Evolutionary conservation across 2,329 filamentous ascomycete genomes (phyloP).

Genomic region (Fusarium drepaniforme): DNA sequence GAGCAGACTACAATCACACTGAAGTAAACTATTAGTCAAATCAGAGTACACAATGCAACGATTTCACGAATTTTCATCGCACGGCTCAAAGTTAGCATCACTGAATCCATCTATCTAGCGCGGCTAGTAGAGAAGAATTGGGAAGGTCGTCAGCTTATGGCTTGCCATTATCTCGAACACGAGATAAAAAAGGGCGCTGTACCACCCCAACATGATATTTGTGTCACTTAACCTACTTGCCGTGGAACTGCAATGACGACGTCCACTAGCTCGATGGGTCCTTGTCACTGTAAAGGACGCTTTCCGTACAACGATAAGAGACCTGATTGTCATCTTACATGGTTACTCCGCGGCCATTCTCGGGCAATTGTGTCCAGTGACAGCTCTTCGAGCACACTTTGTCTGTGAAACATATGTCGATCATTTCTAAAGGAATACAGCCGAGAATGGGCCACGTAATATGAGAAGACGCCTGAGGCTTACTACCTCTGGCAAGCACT

Average conservation of each 20-base stretch:
- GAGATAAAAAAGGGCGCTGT: not conserved
- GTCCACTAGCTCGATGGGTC: not conserved
- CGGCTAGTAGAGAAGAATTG: not conserved
- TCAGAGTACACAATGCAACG: not conserved
- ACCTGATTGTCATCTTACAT: not conserved
- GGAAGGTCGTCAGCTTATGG: not conserved
- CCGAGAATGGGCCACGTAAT: not conserved
- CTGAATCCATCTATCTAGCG: not conserved
- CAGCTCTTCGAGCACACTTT: rapidly evolving
- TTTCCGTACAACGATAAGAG: not conserved
- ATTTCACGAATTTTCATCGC: not conserved
- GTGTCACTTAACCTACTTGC: not conserved
- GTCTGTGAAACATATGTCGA: not conserved
- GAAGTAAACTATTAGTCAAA: not conserved
- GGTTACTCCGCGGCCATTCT: not conserved
- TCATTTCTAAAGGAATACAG: not conserved
- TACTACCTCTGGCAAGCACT: too few relatives aligned
- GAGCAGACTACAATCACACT: not conserved
- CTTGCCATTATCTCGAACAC: not conserved
- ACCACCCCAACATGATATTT: not conserved
- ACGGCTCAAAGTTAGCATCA: not conserved
- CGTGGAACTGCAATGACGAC: too few relatives aligned
- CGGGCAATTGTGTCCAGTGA: not conserved
- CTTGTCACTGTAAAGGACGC: not conserved
- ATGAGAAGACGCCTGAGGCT: too few relatives aligned